Evolutionary conservation across 768 basidiomycete species (phyloP).

Genomic region (Tulasnella sp.): DNA sequence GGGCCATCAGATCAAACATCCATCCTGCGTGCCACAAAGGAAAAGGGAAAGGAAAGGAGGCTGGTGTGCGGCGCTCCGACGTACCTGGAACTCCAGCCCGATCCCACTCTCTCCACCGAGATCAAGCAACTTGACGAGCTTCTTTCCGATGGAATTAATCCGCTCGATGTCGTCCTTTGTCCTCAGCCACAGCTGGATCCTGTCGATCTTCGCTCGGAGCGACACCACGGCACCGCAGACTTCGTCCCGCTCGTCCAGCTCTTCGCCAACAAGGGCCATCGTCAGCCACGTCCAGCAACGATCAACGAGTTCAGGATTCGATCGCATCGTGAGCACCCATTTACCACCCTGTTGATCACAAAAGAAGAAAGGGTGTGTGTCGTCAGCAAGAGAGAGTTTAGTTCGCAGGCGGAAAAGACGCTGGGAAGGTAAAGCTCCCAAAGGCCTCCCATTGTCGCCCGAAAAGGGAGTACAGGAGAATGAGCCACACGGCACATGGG

Average conservation of each 20-base stretch:
- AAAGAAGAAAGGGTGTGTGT: background rate
- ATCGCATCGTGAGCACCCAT: constrained; percentile 94
- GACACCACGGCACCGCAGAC: constrained; percentile 81
- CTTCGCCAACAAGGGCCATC: constrained; percentile 87
- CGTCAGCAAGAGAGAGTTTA: background rate
- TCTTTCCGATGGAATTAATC: constrained; percentile 82
- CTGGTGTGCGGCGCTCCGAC: constrained; percentile 39
- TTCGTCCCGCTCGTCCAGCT: constrained; percentile 66
- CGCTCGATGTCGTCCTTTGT: constrained; percentile 82
- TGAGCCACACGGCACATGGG: too few species aligned
- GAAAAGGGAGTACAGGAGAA: background rate
- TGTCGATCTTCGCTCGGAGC: constrained; percentile 80
- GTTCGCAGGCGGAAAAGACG: background rate
- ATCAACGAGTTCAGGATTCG: constrained; percentile 76
- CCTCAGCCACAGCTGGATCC: constrained; percentile 91
- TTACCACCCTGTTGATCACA: constrained; percentile 64
- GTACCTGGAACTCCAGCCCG: constrained; percentile 87
- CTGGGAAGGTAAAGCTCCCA: background rate
- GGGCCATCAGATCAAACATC: constrained; percentile 11
- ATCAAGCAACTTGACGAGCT: constrained; percentile 79
- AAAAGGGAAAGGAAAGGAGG: background rate
- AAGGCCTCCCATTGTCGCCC: background rate
- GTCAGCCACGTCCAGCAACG: constrained; percentile 88
- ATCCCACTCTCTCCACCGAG: constrained; percentile 82
- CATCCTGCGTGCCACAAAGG: background rate